phyloP scores from a whole-genome alignment of 257 asterid genomes.

The Catharanthus roseus region DNA sequence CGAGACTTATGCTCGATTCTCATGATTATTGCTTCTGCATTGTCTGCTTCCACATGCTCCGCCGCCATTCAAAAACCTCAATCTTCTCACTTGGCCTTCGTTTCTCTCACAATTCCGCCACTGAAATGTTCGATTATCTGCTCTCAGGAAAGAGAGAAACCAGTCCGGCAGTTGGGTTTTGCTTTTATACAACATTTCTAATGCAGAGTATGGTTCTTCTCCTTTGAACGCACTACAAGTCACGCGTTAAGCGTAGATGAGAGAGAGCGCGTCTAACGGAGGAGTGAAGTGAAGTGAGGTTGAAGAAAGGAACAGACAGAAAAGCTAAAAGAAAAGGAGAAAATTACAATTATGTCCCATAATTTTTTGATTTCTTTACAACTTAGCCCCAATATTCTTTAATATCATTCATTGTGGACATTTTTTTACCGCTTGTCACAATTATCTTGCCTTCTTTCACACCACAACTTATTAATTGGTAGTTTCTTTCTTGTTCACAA shows the following conservation, averaged over 20 bases:
- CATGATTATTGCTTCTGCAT: slow-evolving; percentile 77
- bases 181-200: too few species aligned
- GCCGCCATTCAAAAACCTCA: slow-evolving; percentile 33
- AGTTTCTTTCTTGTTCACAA: background rate
- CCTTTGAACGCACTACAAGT: too few species aligned
- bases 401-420: background rate
- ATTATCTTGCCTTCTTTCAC: background rate
- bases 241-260: too few species aligned
- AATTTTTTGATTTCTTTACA: background rate
- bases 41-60: slow-evolving; percentile 68
- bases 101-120: background rate
- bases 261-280: background rate
- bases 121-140: background rate
- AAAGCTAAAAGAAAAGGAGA: background rate
- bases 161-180: too few species aligned
- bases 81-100: background rate
- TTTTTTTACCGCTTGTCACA: background rate
- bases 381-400: background rate
- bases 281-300: background rate
- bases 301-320: background rate
- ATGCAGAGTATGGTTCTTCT: too few species aligned
- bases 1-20: slow-evolving; percentile 95
- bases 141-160: too few species aligned
- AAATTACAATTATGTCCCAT: background rate
- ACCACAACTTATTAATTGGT: background rate